Evolutionary conservation across 225 moss, liverwort and hornwort species (phyloP).

Genomic region (Climacium dendroides): DNA sequence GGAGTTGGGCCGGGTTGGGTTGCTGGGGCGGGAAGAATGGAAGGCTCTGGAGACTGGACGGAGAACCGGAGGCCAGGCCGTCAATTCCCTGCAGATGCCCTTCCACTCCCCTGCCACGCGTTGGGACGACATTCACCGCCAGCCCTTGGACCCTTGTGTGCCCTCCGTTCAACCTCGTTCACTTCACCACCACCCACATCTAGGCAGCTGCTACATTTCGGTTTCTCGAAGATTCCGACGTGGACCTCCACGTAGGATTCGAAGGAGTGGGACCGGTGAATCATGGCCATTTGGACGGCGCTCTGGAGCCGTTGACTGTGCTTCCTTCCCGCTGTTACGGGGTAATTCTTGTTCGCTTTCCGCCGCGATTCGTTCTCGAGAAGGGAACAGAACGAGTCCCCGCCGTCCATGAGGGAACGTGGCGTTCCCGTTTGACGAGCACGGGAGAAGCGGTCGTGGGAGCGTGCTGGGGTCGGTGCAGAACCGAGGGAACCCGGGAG

Average conservation of each 20-base stretch:
- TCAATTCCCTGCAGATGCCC: not conserved
- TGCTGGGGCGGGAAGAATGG: not conserved
- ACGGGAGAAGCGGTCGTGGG: not conserved
- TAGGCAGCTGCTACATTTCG: accelerated
- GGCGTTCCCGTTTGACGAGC: not conserved
- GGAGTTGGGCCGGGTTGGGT: not conserved
- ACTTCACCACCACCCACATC: not conserved
- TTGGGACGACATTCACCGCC: not conserved
- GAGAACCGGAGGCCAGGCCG: not conserved
- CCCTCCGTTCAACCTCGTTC: conserved; percentile 19
- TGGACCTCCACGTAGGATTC: not conserved
- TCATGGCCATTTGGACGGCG: not conserved
- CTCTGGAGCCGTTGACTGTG: not conserved
- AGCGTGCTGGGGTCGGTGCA: not conserved
- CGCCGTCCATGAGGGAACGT: not conserved
- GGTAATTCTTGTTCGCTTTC: not conserved
- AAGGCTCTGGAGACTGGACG: not conserved
- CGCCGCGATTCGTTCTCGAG: not conserved
- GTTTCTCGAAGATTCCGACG: not conserved
- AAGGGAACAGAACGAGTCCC: not conserved
- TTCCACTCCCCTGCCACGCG: not conserved
- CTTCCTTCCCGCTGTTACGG: not conserved
- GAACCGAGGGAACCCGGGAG: not conserved
- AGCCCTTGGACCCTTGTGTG: not conserved
- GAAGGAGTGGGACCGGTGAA: not conserved